Evolutionary conservation across 2,329 filamentous ascomycete species (phyloP), one percentile per base, ranked within the genome.

Genomic region (Pseudogymnoascus sp.): DNA sequence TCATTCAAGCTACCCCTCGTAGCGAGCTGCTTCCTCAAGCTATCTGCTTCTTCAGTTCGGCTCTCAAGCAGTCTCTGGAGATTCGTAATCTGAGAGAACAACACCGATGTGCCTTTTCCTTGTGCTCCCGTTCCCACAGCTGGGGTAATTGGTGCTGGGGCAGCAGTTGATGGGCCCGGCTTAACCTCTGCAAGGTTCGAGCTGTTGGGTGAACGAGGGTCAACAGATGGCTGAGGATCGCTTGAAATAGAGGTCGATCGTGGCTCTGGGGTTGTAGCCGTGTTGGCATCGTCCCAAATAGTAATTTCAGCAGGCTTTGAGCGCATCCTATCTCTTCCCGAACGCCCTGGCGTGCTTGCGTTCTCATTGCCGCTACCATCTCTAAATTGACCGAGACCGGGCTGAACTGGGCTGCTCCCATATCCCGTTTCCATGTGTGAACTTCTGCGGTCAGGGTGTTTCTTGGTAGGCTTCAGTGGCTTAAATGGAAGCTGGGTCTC

Each of bases 51-150:
- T 60, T 83, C 80, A 0, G 69, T 74, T 59, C 77, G 78, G 7
- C 66, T 64, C 5, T 76, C 74, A 1, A 85, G 68, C 41, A 79
- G 77, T 2, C 71, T 73, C 65, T 81, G 79, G 6, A 86, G 74
- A 21, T 65, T 74, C 13, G 77, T 75, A 11, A 84, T 78, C 65
- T 82, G 81, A 0, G 72, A 70, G 66, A 83, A 77, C 3, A 84
- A 71, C 3, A 73, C 61, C 5, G 72, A 69, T 50, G 71, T 73
- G 8, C 31, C 17, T 5, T 29, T 36, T 36, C 33, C 31, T 37
- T 58, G 54, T 0, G 11, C 8, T 6, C 44, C 26, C 8, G 44
- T 31, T 17, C 44, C 44, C n/a, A 50, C 26, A 50, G n/a, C 44
- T 4, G 44, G 44, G 4, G 24, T 31, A 3, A 4, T 11, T n/a